Conservation (phyloP, 768 basidiomycete genomes). For the Lactarius deliciosus region DNA sequence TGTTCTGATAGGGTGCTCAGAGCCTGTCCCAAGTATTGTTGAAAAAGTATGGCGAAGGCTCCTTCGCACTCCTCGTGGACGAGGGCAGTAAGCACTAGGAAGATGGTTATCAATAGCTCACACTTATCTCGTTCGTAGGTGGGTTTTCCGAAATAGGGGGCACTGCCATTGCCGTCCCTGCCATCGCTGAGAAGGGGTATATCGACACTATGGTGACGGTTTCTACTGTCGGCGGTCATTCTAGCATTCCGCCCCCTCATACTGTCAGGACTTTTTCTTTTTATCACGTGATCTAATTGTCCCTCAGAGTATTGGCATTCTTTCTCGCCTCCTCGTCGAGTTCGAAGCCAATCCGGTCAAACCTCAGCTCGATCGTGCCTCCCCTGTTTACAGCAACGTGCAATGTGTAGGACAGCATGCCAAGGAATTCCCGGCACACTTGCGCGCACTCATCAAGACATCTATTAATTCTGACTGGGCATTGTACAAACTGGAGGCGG, state of each 20-base stretch:
- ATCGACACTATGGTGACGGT: constrained; percentile 65
- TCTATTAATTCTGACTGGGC: constrained; percentile 34
- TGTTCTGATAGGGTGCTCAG: constrained; percentile 50
- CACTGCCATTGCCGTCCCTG: constrained; percentile 57
- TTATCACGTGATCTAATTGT: neutral
- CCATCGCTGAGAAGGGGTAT: constrained; percentile 73
- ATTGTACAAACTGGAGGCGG: constrained; percentile 39
- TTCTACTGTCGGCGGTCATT: constrained; percentile 76
- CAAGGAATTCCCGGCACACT: constrained; percentile 38
- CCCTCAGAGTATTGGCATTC: constrained; percentile 63
- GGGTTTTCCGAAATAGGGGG: constrained; percentile 53
- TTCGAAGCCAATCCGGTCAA: constrained; percentile 24
- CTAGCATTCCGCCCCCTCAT: constrained; percentile 78
- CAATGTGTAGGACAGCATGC: constrained; percentile 47
- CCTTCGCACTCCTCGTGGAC: constrained; percentile 79
- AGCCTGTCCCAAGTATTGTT: constrained; percentile 49
- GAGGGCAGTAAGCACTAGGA: constrained; percentile 64
- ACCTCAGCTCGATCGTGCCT: constrained; percentile 36
- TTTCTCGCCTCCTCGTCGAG: constrained; percentile 44
- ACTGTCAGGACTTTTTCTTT: constrained; percentile 49
- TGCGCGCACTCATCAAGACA: constrained; percentile 35
- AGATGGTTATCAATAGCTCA: neutral
- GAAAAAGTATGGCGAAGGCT: constrained; percentile 64
- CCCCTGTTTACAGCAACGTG: constrained; percentile 38
- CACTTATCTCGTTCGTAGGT: constrained; percentile 36